phyloP scores from a whole-genome alignment of 1,284 basidiomycete genomes.

The Chalciporus sp. region DNA sequence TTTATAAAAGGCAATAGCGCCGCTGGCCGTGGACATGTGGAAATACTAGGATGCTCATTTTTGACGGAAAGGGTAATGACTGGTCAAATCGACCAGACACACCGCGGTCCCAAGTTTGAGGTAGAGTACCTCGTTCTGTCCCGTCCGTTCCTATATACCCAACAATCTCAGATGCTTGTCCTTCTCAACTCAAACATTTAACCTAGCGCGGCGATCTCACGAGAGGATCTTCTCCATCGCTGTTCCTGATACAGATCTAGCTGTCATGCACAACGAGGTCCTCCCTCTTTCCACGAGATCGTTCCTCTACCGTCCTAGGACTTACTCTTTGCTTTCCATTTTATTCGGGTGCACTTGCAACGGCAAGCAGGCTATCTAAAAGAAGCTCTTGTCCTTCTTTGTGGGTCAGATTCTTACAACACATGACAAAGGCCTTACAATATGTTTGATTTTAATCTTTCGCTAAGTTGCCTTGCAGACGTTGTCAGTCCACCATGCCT shows the following conservation, averaged over 20 bases:
- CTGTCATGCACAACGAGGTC: conserved; percentile 19
- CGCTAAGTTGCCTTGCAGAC: conserved; percentile 25
- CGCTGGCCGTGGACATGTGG: conserved; percentile 24
- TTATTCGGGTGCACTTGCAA: conserved; percentile 9
- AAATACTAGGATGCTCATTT: not conserved
- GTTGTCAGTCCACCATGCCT: conserved; percentile 14
- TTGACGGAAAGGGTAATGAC: not conserved
- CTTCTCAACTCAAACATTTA: conserved; percentile 25
- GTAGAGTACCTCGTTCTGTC: conserved; percentile 8
- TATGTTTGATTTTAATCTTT: conserved; percentile 28
- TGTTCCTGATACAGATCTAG: conserved; percentile 14
- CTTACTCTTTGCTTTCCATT: conserved; percentile 12
- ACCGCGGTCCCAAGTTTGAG: conserved; percentile 11
- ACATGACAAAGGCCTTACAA: conserved; percentile 30
- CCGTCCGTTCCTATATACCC: not conserved
- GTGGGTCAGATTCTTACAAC: conserved; percentile 24
- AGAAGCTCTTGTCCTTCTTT: conserved; percentile 30
- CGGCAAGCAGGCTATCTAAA: conserved; percentile 12
- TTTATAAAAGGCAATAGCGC: conserved; percentile 12
- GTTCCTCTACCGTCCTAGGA: conserved; percentile 10
- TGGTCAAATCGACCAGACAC: not conserved
- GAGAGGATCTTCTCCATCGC: conserved; percentile 23
- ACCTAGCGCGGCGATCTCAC: conserved; percentile 32
- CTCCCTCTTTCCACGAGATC: conserved; percentile 14
- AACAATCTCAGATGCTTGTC: not conserved